These are phyloP conservation scores for Aquilaria yunnanensis DNA, from an alignment of 345 rosid genomes.

Conservation along the genomic window DNA sequence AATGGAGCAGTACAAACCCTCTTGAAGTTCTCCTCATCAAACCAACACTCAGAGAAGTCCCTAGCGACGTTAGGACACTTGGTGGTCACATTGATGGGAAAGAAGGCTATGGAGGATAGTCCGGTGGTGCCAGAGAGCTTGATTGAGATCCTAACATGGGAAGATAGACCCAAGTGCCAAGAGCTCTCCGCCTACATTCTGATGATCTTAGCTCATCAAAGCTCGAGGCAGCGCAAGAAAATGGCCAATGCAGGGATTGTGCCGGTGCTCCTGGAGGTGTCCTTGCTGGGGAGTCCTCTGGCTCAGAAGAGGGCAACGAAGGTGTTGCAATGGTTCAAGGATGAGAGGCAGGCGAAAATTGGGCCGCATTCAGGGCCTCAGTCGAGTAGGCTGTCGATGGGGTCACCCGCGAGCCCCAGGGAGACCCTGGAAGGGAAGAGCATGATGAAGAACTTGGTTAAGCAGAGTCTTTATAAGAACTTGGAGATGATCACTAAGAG, in stretches of 20 bases:
- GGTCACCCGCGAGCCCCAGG: constrained; percentile 49
- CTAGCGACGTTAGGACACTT: constrained; percentile 70
- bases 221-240: constrained; percentile 55
- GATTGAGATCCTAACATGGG: constrained; percentile 86
- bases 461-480: constrained; percentile 78
- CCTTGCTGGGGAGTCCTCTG: constrained; percentile 61
- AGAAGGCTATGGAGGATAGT: constrained; percentile 60
- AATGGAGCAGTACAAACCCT: constrained; percentile 49
- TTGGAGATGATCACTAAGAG: constrained; percentile 79
- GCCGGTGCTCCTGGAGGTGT: constrained; percentile 59
- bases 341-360: constrained; percentile 67
- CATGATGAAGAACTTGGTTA: constrained; percentile 76
- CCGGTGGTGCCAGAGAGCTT: constrained; percentile 46
- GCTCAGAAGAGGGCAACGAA: constrained; percentile 87
- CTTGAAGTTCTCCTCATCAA: constrained; percentile 33
- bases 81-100: constrained; percentile 74
- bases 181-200: constrained; percentile 69
- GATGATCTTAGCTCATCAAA: constrained; percentile 87
- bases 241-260: constrained; percentile 83
- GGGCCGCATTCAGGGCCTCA: constrained; percentile 99
- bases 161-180: constrained; percentile 77
- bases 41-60: constrained; percentile 56
- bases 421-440: constrained; percentile 60
- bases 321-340: constrained; percentile 87
- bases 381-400: constrained; percentile 40